A percentile compares a stretch with the other conserved stretches of the same genome.
Conservation (phyloP, 768 basidiomycete genomes). For the Mycena vulgaris region DNA sequence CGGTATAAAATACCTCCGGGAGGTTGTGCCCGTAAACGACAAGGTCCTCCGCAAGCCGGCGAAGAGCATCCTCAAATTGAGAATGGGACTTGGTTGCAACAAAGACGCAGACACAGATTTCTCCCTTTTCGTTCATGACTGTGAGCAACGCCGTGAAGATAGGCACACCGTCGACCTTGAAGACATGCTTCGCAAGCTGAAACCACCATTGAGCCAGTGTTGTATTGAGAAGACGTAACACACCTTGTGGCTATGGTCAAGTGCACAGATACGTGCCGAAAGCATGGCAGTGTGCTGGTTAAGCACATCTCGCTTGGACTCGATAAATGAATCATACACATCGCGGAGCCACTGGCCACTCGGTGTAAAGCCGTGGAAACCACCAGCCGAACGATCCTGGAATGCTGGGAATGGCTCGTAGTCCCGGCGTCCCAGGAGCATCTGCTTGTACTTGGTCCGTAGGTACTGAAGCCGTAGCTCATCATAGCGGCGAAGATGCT, state of each 20-base stretch:
- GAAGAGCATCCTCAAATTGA: constrained; percentile 14
- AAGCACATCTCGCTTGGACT: constrained; percentile 25
- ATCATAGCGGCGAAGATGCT: constrained; percentile 43
- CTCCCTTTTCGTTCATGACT: constrained; percentile 46
- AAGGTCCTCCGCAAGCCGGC: neutral
- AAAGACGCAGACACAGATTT: constrained; percentile 35
- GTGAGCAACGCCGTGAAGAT: constrained; percentile 46
- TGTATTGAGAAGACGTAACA: neutral
- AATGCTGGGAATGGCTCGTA: constrained; percentile 37
- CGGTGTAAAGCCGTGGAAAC: constrained; percentile 36
- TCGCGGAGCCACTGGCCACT: constrained; percentile 36
- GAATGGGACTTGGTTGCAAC: constrained; percentile 27
- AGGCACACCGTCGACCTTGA: constrained; percentile 43
- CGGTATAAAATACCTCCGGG: constrained; percentile 9
- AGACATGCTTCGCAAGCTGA: constrained; percentile 47
- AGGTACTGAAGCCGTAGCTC: constrained; percentile 13
- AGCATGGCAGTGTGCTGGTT: constrained; percentile 46
- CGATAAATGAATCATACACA: constrained; percentile 40
- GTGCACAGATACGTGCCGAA: constrained; percentile 38
- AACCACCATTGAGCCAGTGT: neutral
- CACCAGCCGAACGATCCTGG: constrained; percentile 23
- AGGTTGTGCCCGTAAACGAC: constrained; percentile 1
- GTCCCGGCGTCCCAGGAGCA: neutral
- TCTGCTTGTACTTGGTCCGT: constrained; percentile 17
- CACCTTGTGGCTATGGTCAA: constrained; percentile 44